Percentiles rank a stretch among this genome's conserved stretches.
phyloP scores from a whole-genome alignment of 176 grass and related monocot species.

The Alopecurus myosuroides region DNA sequence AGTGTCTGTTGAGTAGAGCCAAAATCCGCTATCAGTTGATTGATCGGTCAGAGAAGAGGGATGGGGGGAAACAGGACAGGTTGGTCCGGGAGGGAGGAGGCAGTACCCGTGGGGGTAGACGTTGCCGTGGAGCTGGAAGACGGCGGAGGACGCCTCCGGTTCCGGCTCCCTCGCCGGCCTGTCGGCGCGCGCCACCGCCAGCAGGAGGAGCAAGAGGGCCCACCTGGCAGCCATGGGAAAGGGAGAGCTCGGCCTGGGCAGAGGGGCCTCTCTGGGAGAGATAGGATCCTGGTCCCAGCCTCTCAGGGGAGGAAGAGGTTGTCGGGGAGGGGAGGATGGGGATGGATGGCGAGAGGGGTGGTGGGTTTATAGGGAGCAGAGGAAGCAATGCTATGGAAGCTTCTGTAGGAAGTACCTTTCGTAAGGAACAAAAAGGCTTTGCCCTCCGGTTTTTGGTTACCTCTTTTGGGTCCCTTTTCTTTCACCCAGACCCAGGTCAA shows the following conservation, averaged over 20 bases:
- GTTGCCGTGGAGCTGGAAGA: slow-evolving; percentile 84
- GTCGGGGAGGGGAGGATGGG: neutral
- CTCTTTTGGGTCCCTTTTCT: slow-evolving; percentile 13
- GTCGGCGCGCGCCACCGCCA: slow-evolving; percentile 20
- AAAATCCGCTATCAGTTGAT: slow-evolving; percentile 26
- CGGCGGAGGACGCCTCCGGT: slow-evolving; percentile 39
- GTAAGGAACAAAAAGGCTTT: slow-evolving; percentile 11
- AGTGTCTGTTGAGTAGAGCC: neutral
- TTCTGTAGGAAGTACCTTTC: neutral
- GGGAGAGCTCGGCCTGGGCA: neutral
- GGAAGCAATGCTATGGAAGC: neutral
- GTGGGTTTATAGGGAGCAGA: slow-evolving; percentile 20
- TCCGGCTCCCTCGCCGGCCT: slow-evolving; percentile 19
- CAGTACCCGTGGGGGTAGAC: slow-evolving; percentile 80
- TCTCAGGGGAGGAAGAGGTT: neutral
- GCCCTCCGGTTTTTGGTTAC: neutral
- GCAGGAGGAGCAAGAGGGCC: slow-evolving; percentile 16
- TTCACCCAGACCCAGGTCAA: slow-evolving; percentile 10
- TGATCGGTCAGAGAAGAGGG: slow-evolving; percentile 4
- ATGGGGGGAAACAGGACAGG: neutral
- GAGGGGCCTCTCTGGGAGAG: neutral
- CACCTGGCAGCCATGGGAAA: slow-evolving; percentile 19
- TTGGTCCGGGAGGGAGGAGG: neutral
- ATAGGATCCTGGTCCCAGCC: neutral
- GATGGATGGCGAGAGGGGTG: neutral